Evolutionary conservation across 257 asterid genomes (phyloP), one percentile per base, ranked within the genome.

Genomic region (Vinca minor): DNA sequence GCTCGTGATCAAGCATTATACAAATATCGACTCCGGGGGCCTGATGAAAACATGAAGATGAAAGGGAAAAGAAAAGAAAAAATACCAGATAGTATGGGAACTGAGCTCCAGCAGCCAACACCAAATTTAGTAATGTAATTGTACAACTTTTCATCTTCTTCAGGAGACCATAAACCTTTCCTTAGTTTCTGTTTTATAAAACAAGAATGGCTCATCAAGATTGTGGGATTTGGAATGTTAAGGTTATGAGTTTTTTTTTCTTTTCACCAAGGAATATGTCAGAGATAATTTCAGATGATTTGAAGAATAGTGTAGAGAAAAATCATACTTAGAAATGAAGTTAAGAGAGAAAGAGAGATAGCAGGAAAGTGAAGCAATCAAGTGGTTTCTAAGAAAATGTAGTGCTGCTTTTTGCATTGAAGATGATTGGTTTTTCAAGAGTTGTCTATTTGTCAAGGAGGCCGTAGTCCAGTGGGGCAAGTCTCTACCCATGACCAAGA

Each of bases 51-150:
- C n/a, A n/a, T n/a, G n/a, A n/a, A n/a, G n/a, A n/a, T n/a, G n/a
- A n/a, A n/a, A n/a, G n/a, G n/a, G 8, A 17, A 45, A 34, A 23
- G 0, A 23, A 63, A n/a, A n/a, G n/a, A 44, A 15, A 11, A 8
- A 34, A 2, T 13, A 52, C 97, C 97, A 69, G 96, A 87, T 31
- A 87, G 71, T 67, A 85, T 87, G 21, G 97, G 96, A 21, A 87
- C 97, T 17, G 97, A 82, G 73, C 97, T 90, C 97, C 97, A 90
- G 72, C 97, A 81, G 11, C 97, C 95, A 50, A 87, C 90, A 0
- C 97, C 97, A 62, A 83, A 90, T 75, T 84, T 72, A 5, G 84
- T 82, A 10, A 90, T 90, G 72, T 82, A 83, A 65, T 79, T 85
- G 64, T 65, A 76, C 42, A 90, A 57, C 20, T 85, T 90, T 62